Conservation (phyloP, 2,329 filamentous ascomycete species). For the Penicillium occitanis region DNA sequence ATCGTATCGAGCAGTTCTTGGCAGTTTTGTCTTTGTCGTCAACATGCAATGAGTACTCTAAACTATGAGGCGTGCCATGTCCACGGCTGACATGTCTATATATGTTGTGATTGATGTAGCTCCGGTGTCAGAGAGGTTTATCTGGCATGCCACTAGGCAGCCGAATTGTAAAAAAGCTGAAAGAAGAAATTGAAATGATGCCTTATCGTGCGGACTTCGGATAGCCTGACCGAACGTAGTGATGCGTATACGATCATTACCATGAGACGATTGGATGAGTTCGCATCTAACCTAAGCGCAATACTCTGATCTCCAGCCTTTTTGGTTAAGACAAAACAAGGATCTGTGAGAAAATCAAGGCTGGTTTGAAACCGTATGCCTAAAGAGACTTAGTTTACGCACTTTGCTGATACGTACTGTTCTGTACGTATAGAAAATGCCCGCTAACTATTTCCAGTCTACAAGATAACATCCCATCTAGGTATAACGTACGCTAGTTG, state of each 20-base stretch:
- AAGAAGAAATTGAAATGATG: slow-evolving; percentile 1
- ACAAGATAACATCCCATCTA: neutral
- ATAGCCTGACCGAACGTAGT: neutral
- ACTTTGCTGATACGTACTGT: neutral
- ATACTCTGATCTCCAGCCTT: neutral
- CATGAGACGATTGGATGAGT: neutral
- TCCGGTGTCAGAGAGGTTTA: neutral
- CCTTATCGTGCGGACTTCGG: neutral
- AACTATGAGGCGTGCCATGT: neutral
- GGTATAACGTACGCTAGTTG: slow-evolving; percentile 4
- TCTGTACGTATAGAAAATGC: neutral
- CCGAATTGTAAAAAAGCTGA: neutral
- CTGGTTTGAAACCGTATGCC: neutral
- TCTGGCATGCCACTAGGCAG: slow-evolving; percentile 4
- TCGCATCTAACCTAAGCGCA: neutral
- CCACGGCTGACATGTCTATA: neutral
- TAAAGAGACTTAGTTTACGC: slow-evolving; percentile 13
- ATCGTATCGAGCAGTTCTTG: neutral
- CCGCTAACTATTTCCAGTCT: neutral
- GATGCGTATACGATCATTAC: neutral
- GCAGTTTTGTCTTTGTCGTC: neutral
- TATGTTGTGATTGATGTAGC: neutral
- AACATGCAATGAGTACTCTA: neutral
- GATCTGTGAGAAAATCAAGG: neutral
- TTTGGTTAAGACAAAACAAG: neutral